phyloP scores from a whole-genome alignment of 2,329 filamentous ascomycete genomes.

The Beauveria varroae region DNA sequence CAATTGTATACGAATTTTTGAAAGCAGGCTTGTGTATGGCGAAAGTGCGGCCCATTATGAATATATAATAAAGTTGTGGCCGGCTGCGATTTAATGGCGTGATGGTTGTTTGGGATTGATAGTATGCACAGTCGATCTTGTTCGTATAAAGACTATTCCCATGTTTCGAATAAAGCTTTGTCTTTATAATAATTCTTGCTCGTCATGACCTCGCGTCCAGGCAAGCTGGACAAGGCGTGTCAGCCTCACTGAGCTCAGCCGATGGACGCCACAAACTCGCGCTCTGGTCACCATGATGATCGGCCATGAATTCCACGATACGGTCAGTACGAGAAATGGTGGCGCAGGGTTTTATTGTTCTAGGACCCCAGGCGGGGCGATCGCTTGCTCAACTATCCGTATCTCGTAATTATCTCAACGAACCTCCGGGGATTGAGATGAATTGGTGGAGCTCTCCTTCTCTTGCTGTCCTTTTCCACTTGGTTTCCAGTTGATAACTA shows the following conservation, averaged over 20 bases:
- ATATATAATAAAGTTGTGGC: background rate
- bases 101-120: background rate
- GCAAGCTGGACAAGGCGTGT: background rate
- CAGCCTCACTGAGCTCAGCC: background rate
- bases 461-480: no score
- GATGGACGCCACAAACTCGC: conserved; percentile 4
- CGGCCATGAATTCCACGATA: background rate
- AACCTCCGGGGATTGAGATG: no score
- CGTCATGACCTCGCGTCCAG: no score
- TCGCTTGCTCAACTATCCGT: no score
- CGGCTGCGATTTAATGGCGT: background rate
- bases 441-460: no score
- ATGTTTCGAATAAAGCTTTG: background rate
- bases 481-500: background rate
- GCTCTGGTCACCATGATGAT: background rate
- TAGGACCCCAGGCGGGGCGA: no score
- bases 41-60: conserved; percentile 3
- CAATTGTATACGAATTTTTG: conserved; percentile 1
- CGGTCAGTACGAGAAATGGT: conserved; percentile 3
- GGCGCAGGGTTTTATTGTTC: background rate
- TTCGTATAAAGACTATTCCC: no score
- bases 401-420: no score
- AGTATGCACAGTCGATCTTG: background rate
- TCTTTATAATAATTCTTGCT: background rate
- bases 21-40: conserved; percentile 1